Conservation (phyloP, 345 rosid genomes). For the Eutrema yunnanense region DNA sequence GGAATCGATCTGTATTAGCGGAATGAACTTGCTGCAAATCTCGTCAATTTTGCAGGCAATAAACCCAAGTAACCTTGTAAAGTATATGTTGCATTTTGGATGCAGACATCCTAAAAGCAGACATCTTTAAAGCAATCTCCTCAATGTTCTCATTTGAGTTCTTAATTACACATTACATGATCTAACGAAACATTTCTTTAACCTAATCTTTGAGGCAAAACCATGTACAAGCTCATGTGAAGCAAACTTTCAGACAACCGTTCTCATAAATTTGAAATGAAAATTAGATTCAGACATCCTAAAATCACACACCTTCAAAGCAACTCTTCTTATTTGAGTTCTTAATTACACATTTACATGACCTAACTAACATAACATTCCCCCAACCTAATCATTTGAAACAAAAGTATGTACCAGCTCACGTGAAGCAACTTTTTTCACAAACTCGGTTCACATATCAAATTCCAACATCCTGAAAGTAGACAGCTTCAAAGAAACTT, state of each 20-base stretch:
- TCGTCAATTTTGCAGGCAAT: background rate
- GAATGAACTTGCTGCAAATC: background rate
- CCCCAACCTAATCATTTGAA: background rate
- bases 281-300: background rate
- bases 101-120: background rate
- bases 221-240: background rate
- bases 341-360: background rate
- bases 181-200: background rate
- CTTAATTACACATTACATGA: background rate
- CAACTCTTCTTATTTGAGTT: background rate
- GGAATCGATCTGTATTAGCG: no score
- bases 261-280: background rate
- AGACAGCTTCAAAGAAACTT: background rate
- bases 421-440: background rate
- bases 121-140: background rate
- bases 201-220: background rate
- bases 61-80: background rate
- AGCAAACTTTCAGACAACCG: background rate
- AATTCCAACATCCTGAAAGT: background rate
- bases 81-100: background rate
- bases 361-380: background rate
- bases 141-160: background rate
- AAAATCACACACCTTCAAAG: background rate
- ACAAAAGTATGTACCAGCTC: background rate
- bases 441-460: background rate